These are phyloP conservation scores for Stachybotrys chartarum DNA, from an alignment of 2,329 filamentous ascomycete species.

Conservation along the genomic window DNA sequence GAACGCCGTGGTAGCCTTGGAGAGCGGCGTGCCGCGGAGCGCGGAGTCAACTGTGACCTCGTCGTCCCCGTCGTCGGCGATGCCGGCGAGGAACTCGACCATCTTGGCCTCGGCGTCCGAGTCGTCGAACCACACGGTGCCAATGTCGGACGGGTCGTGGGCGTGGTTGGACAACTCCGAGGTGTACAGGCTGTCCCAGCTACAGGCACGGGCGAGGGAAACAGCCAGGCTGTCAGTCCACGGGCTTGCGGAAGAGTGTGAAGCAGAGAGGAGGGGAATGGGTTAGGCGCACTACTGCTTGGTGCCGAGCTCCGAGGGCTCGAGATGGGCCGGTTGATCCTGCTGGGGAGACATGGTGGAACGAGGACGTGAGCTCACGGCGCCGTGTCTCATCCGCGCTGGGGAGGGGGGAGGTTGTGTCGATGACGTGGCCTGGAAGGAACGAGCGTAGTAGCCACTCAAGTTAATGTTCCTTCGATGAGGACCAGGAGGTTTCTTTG, in stretches of 20 bases:
- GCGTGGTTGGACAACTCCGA: slow-evolving; percentile 65
- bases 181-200: slow-evolving; percentile 71
- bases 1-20: slow-evolving; percentile 44
- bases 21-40: slow-evolving; percentile 6
- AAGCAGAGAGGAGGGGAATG: slow-evolving; percentile 4
- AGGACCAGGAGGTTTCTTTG: too few species aligned
- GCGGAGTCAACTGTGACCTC: slow-evolving; percentile 8
- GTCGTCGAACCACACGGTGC: slow-evolving; percentile 96
- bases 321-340: slow-evolving; percentile 55
- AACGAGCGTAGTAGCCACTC: too few species aligned
- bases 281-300: slow-evolving; percentile 70
- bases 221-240: not conserved
- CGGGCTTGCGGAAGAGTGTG: slow-evolving; percentile 6
- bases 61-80: slow-evolving; percentile 21
- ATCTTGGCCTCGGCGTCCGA: slow-evolving; percentile 80
- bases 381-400: too few species aligned
- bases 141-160: slow-evolving; percentile 67
- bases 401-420: too few species aligned
- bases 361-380: not conserved
- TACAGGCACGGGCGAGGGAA: slow-evolving; percentile 21
- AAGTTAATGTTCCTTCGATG: too few species aligned
- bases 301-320: slow-evolving; percentile 74
- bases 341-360: slow-evolving; percentile 9
- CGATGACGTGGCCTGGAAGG: too few species aligned
- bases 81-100: slow-evolving; percentile 54